Conservation (phyloP, 164 flowering plant species). For the Dillenia turbinata region DNA sequence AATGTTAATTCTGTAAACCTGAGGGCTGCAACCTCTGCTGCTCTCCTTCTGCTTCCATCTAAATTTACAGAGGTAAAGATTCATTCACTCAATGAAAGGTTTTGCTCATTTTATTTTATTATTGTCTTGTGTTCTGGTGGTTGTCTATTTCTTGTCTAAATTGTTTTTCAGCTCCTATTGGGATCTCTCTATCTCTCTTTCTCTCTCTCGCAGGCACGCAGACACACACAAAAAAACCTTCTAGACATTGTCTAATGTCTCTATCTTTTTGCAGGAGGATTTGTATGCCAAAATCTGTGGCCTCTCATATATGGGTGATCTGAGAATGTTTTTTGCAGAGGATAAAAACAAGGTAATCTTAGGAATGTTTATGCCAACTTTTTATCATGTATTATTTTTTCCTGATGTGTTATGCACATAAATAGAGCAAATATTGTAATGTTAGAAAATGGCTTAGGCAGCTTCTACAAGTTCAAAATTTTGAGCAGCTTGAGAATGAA, state of each 20-base stretch:
- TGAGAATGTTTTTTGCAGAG: constrained; percentile 98
- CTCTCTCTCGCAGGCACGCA: background rate
- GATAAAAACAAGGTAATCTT: constrained; percentile 75
- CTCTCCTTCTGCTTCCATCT: constrained; percentile 83
- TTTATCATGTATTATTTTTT: background rate
- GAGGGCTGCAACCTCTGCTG: constrained; percentile 79
- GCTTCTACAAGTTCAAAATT: no score
- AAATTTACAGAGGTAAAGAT: constrained; percentile 64
- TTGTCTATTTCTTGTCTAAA: no score
- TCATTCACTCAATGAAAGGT: no score
- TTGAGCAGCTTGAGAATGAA: no score
- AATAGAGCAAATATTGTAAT: no score
- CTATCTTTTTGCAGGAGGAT: constrained; percentile 56
- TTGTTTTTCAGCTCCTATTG: background rate
- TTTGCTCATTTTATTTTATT: no score
- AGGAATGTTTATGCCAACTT: no score
- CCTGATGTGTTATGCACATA: background rate
- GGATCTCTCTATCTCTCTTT: background rate
- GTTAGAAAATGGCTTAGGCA: no score
- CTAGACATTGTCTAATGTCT: no score
- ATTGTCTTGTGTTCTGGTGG: no score
- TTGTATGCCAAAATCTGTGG: constrained; percentile 85
- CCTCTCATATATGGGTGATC: constrained; percentile 91
- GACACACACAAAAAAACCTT: no score
- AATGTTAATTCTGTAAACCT: constrained; percentile 55